phyloP scores from a whole-genome alignment of 495 filamentous ascomycete species.

The Penicillium daleae region DNA sequence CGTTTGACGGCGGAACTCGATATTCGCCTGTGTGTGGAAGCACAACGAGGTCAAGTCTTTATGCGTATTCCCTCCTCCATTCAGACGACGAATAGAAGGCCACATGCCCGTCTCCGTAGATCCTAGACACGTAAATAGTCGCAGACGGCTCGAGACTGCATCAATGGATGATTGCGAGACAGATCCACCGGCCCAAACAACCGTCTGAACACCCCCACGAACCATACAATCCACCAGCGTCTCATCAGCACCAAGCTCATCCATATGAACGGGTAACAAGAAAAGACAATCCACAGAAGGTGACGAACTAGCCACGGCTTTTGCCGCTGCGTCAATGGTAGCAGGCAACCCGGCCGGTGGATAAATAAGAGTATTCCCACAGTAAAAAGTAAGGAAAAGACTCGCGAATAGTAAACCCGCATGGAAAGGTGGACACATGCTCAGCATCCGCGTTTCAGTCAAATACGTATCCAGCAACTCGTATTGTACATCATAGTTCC shows the following conservation, averaged over 20 bases:
- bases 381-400: neutral
- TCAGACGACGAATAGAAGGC: neutral
- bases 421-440: neutral
- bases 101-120: neutral
- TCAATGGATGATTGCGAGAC: neutral
- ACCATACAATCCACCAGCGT: neutral
- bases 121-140: neutral
- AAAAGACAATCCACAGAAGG: neutral
- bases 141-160: neutral
- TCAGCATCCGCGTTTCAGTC: neutral
- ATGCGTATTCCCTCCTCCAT: neutral
- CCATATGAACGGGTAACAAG: neutral
- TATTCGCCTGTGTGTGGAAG: neutral
- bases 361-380: neutral
- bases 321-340: neutral
- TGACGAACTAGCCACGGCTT: neutral
- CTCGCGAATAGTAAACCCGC: neutral
- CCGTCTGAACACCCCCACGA: neutral
- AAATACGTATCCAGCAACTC: neutral
- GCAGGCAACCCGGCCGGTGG: neutral
- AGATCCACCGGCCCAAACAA: neutral
- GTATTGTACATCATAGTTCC: too few species aligned
- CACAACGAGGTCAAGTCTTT: neutral
- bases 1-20: conserved; percentile 1
- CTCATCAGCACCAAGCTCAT: neutral